Evolutionary conservation across 192 early-diverging fungal genomes (phyloP), one percentile per base, ranked within the genome.

Genomic region (Mortierella antarctica): DNA sequence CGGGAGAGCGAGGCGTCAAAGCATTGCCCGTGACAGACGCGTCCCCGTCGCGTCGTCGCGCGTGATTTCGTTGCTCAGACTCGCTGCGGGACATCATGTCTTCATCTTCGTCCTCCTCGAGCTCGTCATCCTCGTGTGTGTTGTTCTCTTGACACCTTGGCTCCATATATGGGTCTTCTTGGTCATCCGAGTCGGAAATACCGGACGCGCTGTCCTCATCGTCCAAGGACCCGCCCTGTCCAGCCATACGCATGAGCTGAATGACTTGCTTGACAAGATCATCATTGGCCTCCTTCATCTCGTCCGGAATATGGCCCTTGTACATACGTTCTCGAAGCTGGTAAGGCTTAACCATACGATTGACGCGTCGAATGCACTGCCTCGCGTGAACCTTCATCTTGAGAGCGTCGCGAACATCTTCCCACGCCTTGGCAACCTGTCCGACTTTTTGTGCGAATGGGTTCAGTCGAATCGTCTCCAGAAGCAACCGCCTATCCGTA

Each of bases 371-470:
- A 45, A 80, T 80, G 41, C 77, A 80, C 65, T 80, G 77, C 12
- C 77, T 48, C 6, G 77, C 69, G 58, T 80, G 77, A n/a, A 80
- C 77, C 20, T 71, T 80, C 77, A 80, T 80, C 10, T 64, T 64
- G 39, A 80, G 65, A 12, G 77, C 77, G 52, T 80, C 77, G 0
- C 77, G 69, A 9, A 80, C 70, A 72, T 80, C 77, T 39, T 80
- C 77, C 77, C 77, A 80, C 12, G 77, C 77, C 39, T 80, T 80
- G 51, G 77, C 77, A 20, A 80, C 77, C 55, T 80, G 77, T 2
- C 77, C 77, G 1, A 80, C 77, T 9, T 68, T 80, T 46, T 80
- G 77, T 14, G 57, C 77, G 58, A 80, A 80, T 41, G 77, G 77
- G 17, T 80, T 80, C 15, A 80, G 54, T 13, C 77, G 69, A 41